Percentiles rank a stretch among this genome's conserved stretches.
Evolutionary conservation across 148 eudicot species (phyloP).

Genomic region (Rhododendron kiyosumense): DNA sequence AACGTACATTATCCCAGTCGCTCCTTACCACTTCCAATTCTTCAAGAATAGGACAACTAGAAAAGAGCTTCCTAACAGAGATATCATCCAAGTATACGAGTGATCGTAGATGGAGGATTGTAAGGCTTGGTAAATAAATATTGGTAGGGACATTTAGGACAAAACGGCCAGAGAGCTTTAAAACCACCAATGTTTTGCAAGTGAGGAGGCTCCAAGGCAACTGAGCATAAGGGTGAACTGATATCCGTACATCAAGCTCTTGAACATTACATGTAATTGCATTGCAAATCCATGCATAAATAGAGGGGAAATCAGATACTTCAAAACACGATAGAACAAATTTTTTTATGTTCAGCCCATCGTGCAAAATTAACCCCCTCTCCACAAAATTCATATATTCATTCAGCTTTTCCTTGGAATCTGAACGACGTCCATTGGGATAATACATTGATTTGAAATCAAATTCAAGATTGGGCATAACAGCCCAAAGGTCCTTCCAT

Average conservation of each 20-base stretch:
- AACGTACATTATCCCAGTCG: neutral
- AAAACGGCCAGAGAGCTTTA: neutral
- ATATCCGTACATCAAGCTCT: neutral
- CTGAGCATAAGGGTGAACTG: slow-evolving; percentile 8
- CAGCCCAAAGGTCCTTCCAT: slow-evolving; percentile 9
- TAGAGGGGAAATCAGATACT: neutral
- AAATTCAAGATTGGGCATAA: slow-evolving; percentile 1
- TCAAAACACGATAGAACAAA: neutral
- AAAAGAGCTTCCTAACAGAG: neutral
- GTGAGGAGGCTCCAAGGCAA: slow-evolving; percentile 11
- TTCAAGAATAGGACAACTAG: slow-evolving; percentile 9
- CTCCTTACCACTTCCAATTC: neutral
- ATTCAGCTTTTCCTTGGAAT: neutral
- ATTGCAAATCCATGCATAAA: slow-evolving; percentile 11
- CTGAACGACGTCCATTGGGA: neutral
- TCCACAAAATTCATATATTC: slow-evolving; percentile 1
- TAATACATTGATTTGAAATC: neutral
- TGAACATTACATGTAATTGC: slow-evolving; percentile 1
- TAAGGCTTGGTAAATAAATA: slow-evolving; percentile 9
- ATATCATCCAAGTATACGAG: neutral
- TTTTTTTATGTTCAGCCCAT: slow-evolving; percentile 2
- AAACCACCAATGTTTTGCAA: slow-evolving; percentile 1
- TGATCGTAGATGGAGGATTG: slow-evolving; percentile 7
- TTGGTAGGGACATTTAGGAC: slow-evolving; percentile 5
- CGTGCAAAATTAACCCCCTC: neutral